Conservation (phyloP, 108 stramenopile genomes). For the Chaetoceros tenuissimus region DNA sequence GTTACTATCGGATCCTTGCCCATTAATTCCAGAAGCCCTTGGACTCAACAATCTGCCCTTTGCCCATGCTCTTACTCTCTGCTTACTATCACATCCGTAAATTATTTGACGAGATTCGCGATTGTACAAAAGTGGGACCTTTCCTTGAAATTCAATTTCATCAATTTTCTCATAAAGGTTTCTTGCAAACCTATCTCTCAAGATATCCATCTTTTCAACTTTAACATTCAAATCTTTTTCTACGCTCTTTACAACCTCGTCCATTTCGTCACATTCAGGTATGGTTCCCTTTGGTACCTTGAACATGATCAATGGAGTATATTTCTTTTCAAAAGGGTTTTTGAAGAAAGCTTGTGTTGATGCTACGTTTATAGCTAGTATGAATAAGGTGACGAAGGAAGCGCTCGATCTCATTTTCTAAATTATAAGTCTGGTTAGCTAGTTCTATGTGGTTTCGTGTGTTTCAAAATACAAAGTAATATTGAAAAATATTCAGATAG, state of each 20-base stretch:
- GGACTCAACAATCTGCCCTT: slow-evolving; percentile 52
- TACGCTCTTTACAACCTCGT: slow-evolving; percentile 39
- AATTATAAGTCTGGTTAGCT: too few relatives aligned
- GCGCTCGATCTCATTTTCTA: too few relatives aligned
- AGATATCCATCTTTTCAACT: slow-evolving; percentile 60
- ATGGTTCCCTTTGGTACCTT: slow-evolving; percentile 48
- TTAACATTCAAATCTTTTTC: slow-evolving; percentile 50
- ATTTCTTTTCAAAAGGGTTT: slow-evolving; percentile 32
- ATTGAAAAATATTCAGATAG: too few relatives aligned
- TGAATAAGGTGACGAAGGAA: too few relatives aligned
- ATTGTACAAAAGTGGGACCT: slow-evolving; percentile 62
- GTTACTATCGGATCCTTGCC: background rate
- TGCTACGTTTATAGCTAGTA: background rate
- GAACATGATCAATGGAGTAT: slow-evolving; percentile 72
- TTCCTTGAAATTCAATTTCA: slow-evolving; percentile 21
- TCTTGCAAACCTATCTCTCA: slow-evolving; percentile 36
- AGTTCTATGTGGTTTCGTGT: too few relatives aligned
- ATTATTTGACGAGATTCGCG: slow-evolving; percentile 59
- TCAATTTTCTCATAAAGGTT: slow-evolving; percentile 40
- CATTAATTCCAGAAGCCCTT: background rate
- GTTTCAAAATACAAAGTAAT: too few relatives aligned
- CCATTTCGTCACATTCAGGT: slow-evolving; percentile 65
- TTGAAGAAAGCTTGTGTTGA: background rate
- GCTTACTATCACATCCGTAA: slow-evolving; percentile 21
- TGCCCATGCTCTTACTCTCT: slow-evolving; percentile 61